Conservation (phyloP, 106 monocot species). For the Platanthera zijinensis region DNA sequence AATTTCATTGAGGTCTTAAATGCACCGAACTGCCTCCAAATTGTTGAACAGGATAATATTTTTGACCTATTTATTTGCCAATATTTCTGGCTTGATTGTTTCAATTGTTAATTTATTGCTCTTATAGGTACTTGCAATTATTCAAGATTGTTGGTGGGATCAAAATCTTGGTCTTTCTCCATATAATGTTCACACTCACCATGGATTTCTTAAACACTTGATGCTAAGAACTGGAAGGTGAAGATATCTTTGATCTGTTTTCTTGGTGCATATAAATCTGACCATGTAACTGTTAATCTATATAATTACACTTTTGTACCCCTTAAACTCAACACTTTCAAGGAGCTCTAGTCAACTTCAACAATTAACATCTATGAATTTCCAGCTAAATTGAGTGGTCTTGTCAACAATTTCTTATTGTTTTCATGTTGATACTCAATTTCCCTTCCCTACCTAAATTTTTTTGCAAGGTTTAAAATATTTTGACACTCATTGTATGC, state of each 20-base stretch:
- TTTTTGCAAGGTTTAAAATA: background rate
- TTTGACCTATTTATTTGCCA: background rate
- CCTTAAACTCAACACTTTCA: background rate
- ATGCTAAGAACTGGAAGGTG: constrained; percentile 95
- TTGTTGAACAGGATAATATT: background rate
- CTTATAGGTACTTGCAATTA: constrained; percentile 90
- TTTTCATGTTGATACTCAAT: background rate
- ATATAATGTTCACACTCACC: constrained; percentile 68
- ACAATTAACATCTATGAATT: background rate
- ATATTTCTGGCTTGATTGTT: background rate
- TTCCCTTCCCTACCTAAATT: background rate
- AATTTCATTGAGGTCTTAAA: background rate
- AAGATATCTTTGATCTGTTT: background rate
- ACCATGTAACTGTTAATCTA: background rate
- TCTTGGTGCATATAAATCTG: background rate
- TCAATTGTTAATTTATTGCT: constrained; percentile 30
- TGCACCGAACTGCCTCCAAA: background rate
- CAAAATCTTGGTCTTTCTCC: constrained; percentile 63
- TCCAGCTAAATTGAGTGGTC: background rate
- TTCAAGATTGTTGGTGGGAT: constrained; percentile 86
- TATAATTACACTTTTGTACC: background rate
- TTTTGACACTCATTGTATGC: background rate
- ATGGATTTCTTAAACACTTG: constrained; percentile 91
- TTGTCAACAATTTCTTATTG: background rate
- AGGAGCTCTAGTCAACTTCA: background rate